phyloP scores from a whole-genome alignment of 768 basidiomycete species.

The Tricholoma furcatifolium region DNA sequence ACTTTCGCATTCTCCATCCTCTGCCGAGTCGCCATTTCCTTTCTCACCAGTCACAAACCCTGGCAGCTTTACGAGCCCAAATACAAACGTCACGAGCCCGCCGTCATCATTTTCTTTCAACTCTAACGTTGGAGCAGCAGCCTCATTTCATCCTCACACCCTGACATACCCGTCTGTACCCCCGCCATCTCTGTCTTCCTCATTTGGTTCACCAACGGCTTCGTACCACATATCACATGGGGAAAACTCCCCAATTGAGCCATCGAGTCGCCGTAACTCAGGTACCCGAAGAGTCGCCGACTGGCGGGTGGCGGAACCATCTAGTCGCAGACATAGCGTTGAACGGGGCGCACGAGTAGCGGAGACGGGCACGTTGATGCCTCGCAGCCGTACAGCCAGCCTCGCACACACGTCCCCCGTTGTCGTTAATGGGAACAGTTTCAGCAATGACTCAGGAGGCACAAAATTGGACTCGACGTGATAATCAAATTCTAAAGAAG shows the following conservation, averaged over 20 bases:
- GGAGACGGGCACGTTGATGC: slow-evolving; percentile 60
- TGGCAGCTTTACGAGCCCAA: slow-evolving; percentile 53
- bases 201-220: slow-evolving; percentile 69
- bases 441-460: slow-evolving; percentile 4
- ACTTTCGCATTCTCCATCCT: slow-evolving; percentile 63
- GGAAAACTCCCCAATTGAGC: slow-evolving; percentile 54
- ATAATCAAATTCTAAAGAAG: slow-evolving; percentile 1
- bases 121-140: slow-evolving; percentile 32
- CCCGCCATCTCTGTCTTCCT: slow-evolving; percentile 77
- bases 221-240: slow-evolving; percentile 44
- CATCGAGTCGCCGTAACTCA: slow-evolving; percentile 53
- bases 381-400: slow-evolving; percentile 47
- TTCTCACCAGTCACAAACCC: slow-evolving; percentile 61
- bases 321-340: slow-evolving; percentile 54
- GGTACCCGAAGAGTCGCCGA: slow-evolving; percentile 36
- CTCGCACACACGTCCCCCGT: slow-evolving; percentile 30
- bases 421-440: slow-evolving; percentile 13
- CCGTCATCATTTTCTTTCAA: slow-evolving; percentile 60
- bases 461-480: not conserved
- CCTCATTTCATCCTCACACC: slow-evolving; percentile 32
- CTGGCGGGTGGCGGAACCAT: slow-evolving; percentile 32
- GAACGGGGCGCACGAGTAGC: slow-evolving; percentile 69
- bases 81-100: slow-evolving; percentile 73
- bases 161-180: slow-evolving; percentile 83
- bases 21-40: slow-evolving; percentile 64